phyloP scores from a whole-genome alignment of 208 protist genomes.

The Eutreptiella sp. region DNA sequence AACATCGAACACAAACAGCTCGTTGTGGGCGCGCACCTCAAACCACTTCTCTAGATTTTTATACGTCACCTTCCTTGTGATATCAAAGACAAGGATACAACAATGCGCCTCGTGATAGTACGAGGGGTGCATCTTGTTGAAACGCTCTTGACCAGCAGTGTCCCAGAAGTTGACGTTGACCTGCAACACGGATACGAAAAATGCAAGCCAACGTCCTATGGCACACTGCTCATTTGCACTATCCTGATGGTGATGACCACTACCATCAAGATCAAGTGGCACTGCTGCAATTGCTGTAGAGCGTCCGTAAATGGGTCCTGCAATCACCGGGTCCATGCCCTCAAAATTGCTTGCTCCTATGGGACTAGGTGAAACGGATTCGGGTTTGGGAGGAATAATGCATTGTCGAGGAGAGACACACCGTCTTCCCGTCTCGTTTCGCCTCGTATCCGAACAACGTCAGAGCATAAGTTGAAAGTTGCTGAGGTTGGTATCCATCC shows the following conservation, averaged over 20 bases:
- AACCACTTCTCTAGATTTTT: slow-evolving; percentile 90
- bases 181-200: too few relatives aligned
- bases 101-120: slow-evolving; percentile 87
- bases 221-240: too few relatives aligned
- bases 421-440: slow-evolving; percentile 32
- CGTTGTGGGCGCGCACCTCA: too few relatives aligned
- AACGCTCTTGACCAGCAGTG: slow-evolving; percentile 84
- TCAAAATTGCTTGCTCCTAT: slow-evolving; percentile 36
- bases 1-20: too few relatives aligned
- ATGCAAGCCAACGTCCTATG: too few relatives aligned
- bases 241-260: too few relatives aligned
- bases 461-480: slow-evolving; percentile 87
- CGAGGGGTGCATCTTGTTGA: slow-evolving; percentile 82
- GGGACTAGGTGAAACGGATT: not conserved
- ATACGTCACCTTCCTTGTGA: slow-evolving; percentile 88
- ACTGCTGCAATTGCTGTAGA: not conserved
- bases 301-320: not conserved
- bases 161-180: slow-evolving; percentile 81
- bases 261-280: slow-evolving; percentile 49
- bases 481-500: slow-evolving; percentile 77
- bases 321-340: not conserved
- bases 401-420: not conserved
- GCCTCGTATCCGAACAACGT: slow-evolving; percentile 76
- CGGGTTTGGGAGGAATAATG: not conserved
- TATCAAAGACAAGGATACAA: slow-evolving; percentile 87